phyloP scores from a whole-genome alignment of 768 basidiomycete species.

The Boletus vinaceobasis region DNA sequence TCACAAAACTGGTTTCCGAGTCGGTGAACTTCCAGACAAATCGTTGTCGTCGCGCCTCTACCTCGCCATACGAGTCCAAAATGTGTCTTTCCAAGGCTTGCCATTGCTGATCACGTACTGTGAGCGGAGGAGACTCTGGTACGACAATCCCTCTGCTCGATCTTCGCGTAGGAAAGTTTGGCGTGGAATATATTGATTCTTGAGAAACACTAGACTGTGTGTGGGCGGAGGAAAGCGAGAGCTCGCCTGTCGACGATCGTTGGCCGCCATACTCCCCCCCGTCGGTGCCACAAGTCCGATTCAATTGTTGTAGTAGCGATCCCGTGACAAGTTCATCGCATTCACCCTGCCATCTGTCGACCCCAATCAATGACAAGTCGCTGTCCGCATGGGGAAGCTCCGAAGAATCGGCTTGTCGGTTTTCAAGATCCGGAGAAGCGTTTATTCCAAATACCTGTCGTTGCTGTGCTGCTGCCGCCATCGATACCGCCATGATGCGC shows the following conservation, averaged over 20 bases:
- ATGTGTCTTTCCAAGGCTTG: constrained; percentile 18
- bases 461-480: constrained; percentile 42
- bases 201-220: constrained; percentile 20
- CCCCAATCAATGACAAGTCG: constrained; percentile 42
- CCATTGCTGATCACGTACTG: constrained; percentile 23
- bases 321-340: constrained; percentile 27
- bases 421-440: constrained; percentile 31
- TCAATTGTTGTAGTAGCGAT: constrained; percentile 26
- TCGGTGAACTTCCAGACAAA: constrained; percentile 65
- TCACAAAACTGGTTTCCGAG: constrained; percentile 67
- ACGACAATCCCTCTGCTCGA: constrained; percentile 8
- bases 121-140: constrained; percentile 8
- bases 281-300: not conserved
- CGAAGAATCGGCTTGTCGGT: not conserved
- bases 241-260: constrained; percentile 4
- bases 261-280: not conserved
- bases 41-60: constrained; percentile 62
- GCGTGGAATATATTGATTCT: constrained; percentile 25
- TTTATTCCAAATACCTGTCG: constrained; percentile 52
- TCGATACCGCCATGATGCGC: constrained; percentile 25
- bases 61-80: constrained; percentile 37
- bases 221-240: constrained; percentile 11
- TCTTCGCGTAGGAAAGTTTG: constrained; percentile 10
- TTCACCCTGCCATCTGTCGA: constrained; percentile 40
- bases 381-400: constrained; percentile 42